phyloP scores from a whole-genome alignment of 1,284 basidiomycete genomes.

The Ganoderma boninense region DNA sequence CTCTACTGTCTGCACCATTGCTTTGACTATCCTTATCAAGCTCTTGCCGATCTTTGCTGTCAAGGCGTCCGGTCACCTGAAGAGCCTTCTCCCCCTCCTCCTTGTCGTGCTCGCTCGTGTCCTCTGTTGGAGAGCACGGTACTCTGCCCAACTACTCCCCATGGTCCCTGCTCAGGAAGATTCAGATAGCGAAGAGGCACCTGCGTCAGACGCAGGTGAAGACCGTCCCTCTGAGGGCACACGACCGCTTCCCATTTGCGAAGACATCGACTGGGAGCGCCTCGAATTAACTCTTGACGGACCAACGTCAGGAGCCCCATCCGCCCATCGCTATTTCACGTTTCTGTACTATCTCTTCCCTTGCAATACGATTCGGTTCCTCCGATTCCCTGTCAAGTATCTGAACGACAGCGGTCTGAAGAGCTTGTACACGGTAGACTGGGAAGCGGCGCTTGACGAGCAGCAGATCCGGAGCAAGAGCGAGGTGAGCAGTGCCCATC shows the following conservation, averaged over 20 bases:
- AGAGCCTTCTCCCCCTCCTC: constrained; percentile 64
- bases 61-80: constrained; percentile 62
- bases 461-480: constrained; percentile 73
- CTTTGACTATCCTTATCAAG: constrained; percentile 69
- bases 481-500: constrained; percentile 53
- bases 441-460: constrained; percentile 75
- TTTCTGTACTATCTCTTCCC: constrained; percentile 90
- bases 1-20: constrained; percentile 70
- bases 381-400: constrained; percentile 72
- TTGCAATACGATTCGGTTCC: constrained; percentile 81
- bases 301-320: constrained; percentile 58
- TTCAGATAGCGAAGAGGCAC: constrained; percentile 23
- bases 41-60: constrained; percentile 78
- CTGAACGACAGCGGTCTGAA: constrained; percentile 57
- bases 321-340: constrained; percentile 73
- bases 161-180: constrained; percentile 34
- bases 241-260: constrained; percentile 53
- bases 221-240: constrained; percentile 39
- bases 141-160: constrained; percentile 40
- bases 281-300: constrained; percentile 65
- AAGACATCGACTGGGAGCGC: constrained; percentile 69
- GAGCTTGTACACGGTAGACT: constrained; percentile 66
- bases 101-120: constrained; percentile 72
- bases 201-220: constrained; percentile 36
- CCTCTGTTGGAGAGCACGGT: constrained; percentile 73